These are phyloP conservation scores for Galerina sulciceps DNA, from an alignment of 768 basidiomycete species.

Conservation along the genomic window DNA sequence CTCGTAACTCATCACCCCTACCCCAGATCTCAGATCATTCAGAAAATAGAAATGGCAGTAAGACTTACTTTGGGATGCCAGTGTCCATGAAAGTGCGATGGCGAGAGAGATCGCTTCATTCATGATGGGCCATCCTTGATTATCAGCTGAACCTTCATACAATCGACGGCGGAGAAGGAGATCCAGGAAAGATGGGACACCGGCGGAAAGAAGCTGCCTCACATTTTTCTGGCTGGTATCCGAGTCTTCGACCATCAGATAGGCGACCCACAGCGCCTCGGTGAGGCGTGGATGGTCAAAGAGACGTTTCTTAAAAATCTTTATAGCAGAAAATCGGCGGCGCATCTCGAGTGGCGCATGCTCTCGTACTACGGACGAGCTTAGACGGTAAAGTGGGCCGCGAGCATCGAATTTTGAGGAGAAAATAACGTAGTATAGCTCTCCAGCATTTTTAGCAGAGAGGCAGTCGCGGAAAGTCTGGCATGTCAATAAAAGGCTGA, in stretches of 20 bases:
- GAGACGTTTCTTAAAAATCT: conserved; percentile 42
- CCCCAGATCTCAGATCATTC: conserved; percentile 1
- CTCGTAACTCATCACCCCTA: conserved; percentile 40
- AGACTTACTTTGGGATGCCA: conserved; percentile 41
- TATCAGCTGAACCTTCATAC: conserved; percentile 37
- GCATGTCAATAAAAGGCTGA: conserved; percentile 35
- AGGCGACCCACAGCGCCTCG: conserved; percentile 55
- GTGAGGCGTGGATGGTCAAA: conserved; percentile 39
- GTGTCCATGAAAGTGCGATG: conserved; percentile 52
- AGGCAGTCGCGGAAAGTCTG: conserved; percentile 32
- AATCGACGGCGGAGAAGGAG: conserved; percentile 43
- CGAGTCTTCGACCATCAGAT: conserved; percentile 63
- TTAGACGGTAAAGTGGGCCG: conserved; percentile 44
- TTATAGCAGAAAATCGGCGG: conserved; percentile 48
- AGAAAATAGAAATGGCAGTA: background rate
- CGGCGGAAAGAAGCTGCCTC: conserved; percentile 48
- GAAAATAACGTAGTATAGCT: conserved; percentile 44
- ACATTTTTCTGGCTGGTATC: conserved; percentile 48
- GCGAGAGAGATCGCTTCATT: conserved; percentile 50
- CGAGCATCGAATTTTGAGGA: conserved; percentile 51
- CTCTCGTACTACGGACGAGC: conserved; percentile 26
- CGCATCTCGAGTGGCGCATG: conserved; percentile 48
- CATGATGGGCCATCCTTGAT: conserved; percentile 53
- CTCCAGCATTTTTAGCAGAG: conserved; percentile 27
- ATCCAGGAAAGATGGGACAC: conserved; percentile 43